A percentile compares a stretch with the other conserved stretches of the same genome.
These are phyloP conservation scores for Solanum hybrid DNA, from an alignment of 305 asterid species.

Conservation along the genomic window DNA sequence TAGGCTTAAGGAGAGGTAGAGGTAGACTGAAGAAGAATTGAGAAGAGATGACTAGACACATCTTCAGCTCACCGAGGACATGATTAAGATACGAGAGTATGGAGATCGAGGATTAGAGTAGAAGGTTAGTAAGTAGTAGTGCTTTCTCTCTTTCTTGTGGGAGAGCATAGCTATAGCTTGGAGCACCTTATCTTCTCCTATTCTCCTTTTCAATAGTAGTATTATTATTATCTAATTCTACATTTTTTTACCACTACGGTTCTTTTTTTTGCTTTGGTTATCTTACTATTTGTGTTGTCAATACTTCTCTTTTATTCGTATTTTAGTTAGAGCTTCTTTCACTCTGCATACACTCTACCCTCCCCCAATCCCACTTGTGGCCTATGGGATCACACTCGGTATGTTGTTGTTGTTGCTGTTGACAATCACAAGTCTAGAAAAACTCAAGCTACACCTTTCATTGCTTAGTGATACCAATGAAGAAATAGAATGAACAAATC, in stretches of 20 bases:
- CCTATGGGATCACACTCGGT: not conserved
- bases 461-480: not conserved
- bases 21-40: not conserved
- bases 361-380: not conserved
- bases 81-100: not conserved
- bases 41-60: not conserved
- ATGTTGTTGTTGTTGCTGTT: not conserved
- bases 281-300: not conserved
- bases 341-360: not conserved
- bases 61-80: not conserved
- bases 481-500: not conserved
- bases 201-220: not conserved
- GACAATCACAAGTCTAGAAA: not conserved
- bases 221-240: not conserved
- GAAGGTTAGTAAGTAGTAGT: not conserved
- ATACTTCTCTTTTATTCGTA: not conserved
- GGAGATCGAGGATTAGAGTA: not conserved
- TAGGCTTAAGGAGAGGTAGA: not conserved
- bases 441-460: not conserved
- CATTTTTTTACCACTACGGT: not conserved
- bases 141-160: not conserved
- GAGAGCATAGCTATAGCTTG: not conserved
- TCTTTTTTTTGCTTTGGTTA: not conserved
- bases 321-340: not conserved
- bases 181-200: not conserved